Base-by-base conservation (phyloP, 2,329 filamentous ascomycete genomes). In the Aspergillus texensis region DNA sequence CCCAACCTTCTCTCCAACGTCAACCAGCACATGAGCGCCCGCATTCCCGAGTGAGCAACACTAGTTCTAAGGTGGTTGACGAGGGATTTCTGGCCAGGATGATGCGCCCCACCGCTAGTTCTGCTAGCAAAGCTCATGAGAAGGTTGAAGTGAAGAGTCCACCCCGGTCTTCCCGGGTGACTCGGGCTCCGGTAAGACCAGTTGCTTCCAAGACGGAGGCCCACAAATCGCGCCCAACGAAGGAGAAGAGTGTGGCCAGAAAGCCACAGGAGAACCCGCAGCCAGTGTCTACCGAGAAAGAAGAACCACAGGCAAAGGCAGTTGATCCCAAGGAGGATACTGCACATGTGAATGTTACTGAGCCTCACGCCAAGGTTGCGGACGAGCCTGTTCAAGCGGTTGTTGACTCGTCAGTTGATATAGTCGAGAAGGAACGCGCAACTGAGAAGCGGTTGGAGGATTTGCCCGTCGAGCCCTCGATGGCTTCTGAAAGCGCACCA, bases 91-190 rank as follows among this genome's bases (percentile, higher is more conserved):
- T 84, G 39, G 81, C 82, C 16, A 75, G 82, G 59, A 83, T 84
- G 81, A 84, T 83, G 80, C 78, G 82, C 6, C 82, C 82, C 26
- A 84, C 82, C 14, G 79, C 81, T 36, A 83, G 81, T 65, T 83
- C 81, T 57, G 80, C 82, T 10, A 82, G 75, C 66, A 84, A 84
- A 67, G 72, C 75, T 16, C 81, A 83, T 57, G 82, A 84, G 19
- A 82, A 81, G 66, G 61, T 78, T 6, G 81, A 83, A 30, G 57
- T 72, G 5, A 80, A 77, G 64, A 78, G 75, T 55, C 78, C 79
- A 41, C 77, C 80, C 6, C 75, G 74, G 61, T 48, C 68, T 26
- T 65, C 66, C 21, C 68, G 69, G 39, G 55, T 70, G 19, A 61
- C 72, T 50, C 65, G 67, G 26, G 65, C 72, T 41, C 65, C 70